Percentiles rank a stretch among this genome's conserved stretches.
Evolutionary conservation across 2,329 filamentous ascomycete species (phyloP).

Genomic region (Stemphylium vesicarium): DNA sequence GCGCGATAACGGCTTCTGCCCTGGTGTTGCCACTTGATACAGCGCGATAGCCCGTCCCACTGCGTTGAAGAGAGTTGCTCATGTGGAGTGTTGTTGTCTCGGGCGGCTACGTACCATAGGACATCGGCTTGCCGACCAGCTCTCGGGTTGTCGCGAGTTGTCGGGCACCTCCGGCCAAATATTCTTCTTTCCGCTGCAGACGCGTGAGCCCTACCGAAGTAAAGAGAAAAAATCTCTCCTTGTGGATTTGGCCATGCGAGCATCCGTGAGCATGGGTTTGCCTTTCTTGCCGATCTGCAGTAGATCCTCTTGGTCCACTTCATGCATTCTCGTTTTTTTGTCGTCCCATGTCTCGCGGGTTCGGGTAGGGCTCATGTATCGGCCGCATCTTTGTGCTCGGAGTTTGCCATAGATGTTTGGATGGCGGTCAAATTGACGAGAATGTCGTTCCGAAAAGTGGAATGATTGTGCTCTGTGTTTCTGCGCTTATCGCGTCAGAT

Average conservation of each 20-base stretch:
- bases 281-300: background rate
- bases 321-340: background rate
- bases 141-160: background rate
- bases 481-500: slow-evolving; percentile 1
- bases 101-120: background rate
- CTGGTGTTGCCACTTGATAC: background rate
- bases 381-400: background rate
- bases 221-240: background rate
- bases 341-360: background rate
- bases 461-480: background rate
- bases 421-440: background rate
- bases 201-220: background rate
- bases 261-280: background rate
- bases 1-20: background rate
- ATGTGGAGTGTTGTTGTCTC: background rate
- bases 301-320: background rate
- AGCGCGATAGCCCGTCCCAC: background rate
- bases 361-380: background rate
- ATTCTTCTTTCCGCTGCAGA: slow-evolving; percentile 2
- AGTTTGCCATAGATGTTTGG: background rate
- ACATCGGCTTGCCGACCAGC: background rate
- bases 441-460: background rate
- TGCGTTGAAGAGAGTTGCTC: background rate
- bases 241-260: background rate
- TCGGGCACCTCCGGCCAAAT: background rate